Conservation (phyloP, 257 asterid species). For the Salvia rosmarinus region DNA sequence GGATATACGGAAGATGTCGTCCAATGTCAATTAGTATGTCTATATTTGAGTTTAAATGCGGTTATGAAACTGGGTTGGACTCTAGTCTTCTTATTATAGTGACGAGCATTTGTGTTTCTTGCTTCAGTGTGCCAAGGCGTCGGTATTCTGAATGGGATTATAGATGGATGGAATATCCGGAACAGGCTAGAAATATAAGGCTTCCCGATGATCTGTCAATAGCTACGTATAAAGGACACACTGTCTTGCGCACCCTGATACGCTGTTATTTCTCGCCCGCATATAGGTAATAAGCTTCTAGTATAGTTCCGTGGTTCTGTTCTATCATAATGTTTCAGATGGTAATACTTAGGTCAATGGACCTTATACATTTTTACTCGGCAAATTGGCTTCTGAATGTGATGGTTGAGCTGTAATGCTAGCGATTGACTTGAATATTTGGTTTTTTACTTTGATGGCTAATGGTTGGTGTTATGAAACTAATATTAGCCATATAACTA, state of each 20-base stretch:
- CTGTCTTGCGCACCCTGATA: constrained; percentile 83
- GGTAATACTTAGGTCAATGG: neutral
- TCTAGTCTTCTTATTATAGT: neutral
- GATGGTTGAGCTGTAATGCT: constrained; percentile 13
- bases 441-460: constrained; percentile 7
- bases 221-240: constrained; percentile 85
- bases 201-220: constrained; percentile 71
- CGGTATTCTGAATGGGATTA: constrained; percentile 74
- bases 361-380: neutral
- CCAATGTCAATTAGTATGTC: constrained; percentile 78
- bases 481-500: neutral
- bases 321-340: neutral
- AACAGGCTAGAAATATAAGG: constrained; percentile 44
- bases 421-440: neutral
- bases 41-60: neutral
- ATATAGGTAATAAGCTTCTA: constrained; percentile 55
- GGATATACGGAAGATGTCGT: constrained; percentile 96
- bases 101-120: constrained; percentile 25
- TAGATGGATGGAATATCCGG: constrained; percentile 88
- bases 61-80: constrained; percentile 5
- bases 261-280: constrained; percentile 96
- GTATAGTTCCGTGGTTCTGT: neutral
- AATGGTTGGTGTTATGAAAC: constrained; percentile 7
- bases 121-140: constrained; percentile 59
- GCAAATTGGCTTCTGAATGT: neutral